Evolutionary conservation across 192 early-diverging fungal genomes (phyloP).

Genomic region (Umbelopsis sp.): DNA sequence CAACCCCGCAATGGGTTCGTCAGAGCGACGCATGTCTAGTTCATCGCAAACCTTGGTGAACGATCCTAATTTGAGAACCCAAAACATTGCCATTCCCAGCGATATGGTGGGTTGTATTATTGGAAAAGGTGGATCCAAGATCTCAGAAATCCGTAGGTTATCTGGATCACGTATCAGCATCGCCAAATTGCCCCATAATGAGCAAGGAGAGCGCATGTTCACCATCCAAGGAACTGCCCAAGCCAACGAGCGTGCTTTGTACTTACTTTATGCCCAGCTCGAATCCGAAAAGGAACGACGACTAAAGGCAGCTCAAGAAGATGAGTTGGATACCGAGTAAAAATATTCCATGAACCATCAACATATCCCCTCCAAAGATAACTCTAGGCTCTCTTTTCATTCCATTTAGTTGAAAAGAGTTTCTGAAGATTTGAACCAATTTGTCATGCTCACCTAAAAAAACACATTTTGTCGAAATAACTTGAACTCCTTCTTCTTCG

Average conservation of each 20-base stretch:
- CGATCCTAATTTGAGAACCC: conserved; percentile 67
- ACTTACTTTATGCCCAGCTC: conserved; percentile 86
- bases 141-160: conserved; percentile 78
- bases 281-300: conserved; percentile 88
- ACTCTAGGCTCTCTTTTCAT: background rate
- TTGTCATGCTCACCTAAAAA: conserved; percentile 13
- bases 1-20: conserved; percentile 9
- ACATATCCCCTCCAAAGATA: conserved; percentile 10
- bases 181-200: conserved; percentile 78
- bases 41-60: conserved; percentile 35
- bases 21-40: conserved; percentile 31
- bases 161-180: conserved; percentile 90
- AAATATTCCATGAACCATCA: background rate
- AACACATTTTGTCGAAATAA: conserved; percentile 19
- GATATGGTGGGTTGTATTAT: conserved; percentile 98
- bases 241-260: conserved; percentile 88
- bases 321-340: conserved; percentile 46
- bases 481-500: background rate
- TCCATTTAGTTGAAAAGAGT: background rate
- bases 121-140: conserved; percentile 86
- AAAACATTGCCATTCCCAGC: conserved; percentile 90
- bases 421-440: background rate
- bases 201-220: conserved; percentile 85
- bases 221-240: conserved; percentile 90
- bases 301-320: conserved; percentile 48